Base-by-base conservation (phyloP, 257 asterid species). In the Avicennia marina region DNA sequence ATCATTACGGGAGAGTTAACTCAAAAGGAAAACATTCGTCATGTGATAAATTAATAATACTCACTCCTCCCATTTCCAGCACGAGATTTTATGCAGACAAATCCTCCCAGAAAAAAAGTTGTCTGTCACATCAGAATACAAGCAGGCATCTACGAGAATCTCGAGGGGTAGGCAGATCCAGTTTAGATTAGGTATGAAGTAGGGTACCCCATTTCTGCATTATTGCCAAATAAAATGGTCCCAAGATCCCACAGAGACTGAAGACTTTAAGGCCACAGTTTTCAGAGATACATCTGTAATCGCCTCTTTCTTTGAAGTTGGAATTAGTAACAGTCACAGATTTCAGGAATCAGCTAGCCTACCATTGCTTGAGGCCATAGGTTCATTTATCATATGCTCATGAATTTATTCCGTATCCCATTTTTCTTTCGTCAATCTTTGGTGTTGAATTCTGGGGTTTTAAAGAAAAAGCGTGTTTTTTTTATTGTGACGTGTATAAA, bases 201-300 rank as follows among this genome's bases (percentile, higher is more conserved):
- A 29, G 33, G 25, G 49, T 10, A 26, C 56, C 52, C 59, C 39
- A 51, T 39, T 51, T 7, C 15, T n/a, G n/a, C 54, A 61, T 56
- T 42, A 48, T 66, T 55, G 55, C 44, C 11, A 56, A 51, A 44
- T 57, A n/a, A 40, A 67, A 67, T 67, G 78, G 67, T 72, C 74
- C 70, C 60, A 27, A 46, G 53, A 62, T 44, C 74, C 64, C 60
- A n/a, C n/a, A n/a, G n/a, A n/a, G n/a, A n/a, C n/a, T n/a, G n/a
- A n/a, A n/a, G n/a, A n/a, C n/a, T n/a, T n/a, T n/a, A n/a, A n/a
- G n/a, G n/a, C n/a, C n/a, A n/a, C n/a, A n/a, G n/a, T n/a, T n/a
- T n/a, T n/a, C n/a, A n/a, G n/a, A n/a, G n/a, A n/a, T n/a, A n/a
- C n/a, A n/a, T n/a, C n/a, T 36, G 2, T 42, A 42, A 17, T 42